Percentiles rank a stretch among this genome's conserved stretches.
phyloP scores from a whole-genome alignment of 148 eudicot species.

The Arctostaphylos glauca region DNA sequence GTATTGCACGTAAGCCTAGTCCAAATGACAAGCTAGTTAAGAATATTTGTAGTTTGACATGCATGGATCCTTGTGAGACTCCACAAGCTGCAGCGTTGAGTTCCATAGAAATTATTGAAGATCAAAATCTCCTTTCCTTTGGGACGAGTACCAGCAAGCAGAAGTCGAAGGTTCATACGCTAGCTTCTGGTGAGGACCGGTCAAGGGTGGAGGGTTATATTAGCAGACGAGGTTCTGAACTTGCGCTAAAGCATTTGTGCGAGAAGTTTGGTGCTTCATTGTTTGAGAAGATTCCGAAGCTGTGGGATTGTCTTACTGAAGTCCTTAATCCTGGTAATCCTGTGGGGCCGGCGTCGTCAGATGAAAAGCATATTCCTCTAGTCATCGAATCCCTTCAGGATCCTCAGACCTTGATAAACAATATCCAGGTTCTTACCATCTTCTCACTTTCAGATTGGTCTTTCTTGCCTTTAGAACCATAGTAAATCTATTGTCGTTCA shows the following conservation, averaged over 20 bases:
- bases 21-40: conserved; percentile 93
- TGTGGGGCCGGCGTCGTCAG: conserved; percentile 34
- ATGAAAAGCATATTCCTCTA: conserved; percentile 43
- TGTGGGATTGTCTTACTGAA: conserved; percentile 97
- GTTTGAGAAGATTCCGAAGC: conserved; percentile 84
- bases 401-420: conserved; percentile 89
- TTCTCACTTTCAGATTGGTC: conserved; percentile 4
- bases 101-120: conserved; percentile 78
- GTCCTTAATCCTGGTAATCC: conserved; percentile 67
- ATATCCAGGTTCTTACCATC: conserved; percentile 52
- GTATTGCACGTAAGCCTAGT: conserved; percentile 81
- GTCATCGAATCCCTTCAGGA: conserved; percentile 63
- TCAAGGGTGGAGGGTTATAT: conserved; percentile 81
- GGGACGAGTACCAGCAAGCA: conserved; percentile 51
- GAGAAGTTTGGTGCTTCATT: conserved; percentile 69
- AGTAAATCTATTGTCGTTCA: neutral
- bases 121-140: conserved; percentile 67
- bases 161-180: conserved; percentile 58
- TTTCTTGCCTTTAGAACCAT: neutral
- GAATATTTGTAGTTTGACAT: conserved; percentile 73
- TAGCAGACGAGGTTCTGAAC: conserved; percentile 94
- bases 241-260: conserved; percentile 85
- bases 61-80: conserved; percentile 93
- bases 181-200: conserved; percentile 68
- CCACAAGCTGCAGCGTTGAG: conserved; percentile 82